Conservation (phyloP, 2,329 filamentous ascomycete genomes). For the Cladophialophora immunda region DNA sequence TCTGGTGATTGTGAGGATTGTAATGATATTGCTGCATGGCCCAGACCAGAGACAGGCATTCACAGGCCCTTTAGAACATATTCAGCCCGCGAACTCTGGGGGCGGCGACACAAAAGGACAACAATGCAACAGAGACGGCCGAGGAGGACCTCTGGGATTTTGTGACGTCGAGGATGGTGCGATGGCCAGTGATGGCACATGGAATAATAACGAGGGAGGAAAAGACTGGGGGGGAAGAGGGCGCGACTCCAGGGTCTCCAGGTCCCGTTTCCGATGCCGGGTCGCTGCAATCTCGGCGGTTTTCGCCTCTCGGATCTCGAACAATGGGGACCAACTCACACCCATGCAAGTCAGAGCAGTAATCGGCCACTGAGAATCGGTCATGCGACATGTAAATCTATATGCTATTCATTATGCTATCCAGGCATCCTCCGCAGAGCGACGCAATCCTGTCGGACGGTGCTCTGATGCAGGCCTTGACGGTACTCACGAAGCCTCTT, state of each 20-base stretch:
- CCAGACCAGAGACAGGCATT: constrained; percentile 65
- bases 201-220: constrained; percentile 14
- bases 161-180: constrained; percentile 18
- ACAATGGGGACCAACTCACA: neutral
- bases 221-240: constrained; percentile 1
- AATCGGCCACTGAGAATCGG: too few relatives aligned
- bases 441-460: neutral
- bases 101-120: neutral
- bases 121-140: neutral
- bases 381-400: neutral
- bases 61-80: constrained; percentile 41
- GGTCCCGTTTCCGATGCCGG: constrained; percentile 15
- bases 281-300: constrained; percentile 6
- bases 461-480: neutral
- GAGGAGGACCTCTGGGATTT: neutral
- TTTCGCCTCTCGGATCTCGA: constrained; percentile 10
- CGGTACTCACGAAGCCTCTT: neutral
- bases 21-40: constrained; percentile 58
- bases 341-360: too few relatives aligned
- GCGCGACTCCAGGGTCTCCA: neutral
- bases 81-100: neutral
- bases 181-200: constrained; percentile 5
- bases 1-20: constrained; percentile 52
- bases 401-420: constrained; percentile 1
- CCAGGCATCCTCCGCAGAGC: neutral